Conservation (phyloP, 2,329 filamentous ascomycete species). For the Phoma sp. region DNA sequence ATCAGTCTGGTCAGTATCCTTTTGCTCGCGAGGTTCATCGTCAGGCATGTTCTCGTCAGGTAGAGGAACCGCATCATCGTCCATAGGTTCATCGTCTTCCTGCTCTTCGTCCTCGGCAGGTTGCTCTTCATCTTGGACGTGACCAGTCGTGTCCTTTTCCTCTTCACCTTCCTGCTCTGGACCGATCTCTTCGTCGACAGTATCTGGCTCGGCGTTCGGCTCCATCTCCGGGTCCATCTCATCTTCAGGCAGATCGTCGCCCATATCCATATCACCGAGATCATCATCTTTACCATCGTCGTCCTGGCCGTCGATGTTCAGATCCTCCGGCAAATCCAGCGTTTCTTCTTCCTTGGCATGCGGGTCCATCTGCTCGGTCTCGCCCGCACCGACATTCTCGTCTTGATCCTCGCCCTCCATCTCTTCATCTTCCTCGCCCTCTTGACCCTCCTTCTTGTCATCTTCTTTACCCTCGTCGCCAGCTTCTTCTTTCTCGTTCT, state of each 20-base stretch:
- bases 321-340: constrained; percentile 84
- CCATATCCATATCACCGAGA: constrained; percentile 46
- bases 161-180: constrained; percentile 45
- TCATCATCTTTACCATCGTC: constrained; percentile 63
- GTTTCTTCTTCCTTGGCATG: constrained; percentile 83
- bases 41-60: constrained; percentile 62
- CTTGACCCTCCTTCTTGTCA: constrained; percentile 65
- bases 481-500: constrained; percentile 59
- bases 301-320: constrained; percentile 77
- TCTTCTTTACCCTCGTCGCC: constrained; percentile 68
- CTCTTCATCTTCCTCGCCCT: constrained; percentile 64
- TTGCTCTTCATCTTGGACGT: constrained; percentile 50
- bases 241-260: constrained; percentile 44
- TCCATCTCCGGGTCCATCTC: constrained; percentile 37
- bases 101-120: constrained; percentile 56
- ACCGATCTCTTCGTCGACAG: constrained; percentile 42
- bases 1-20: constrained; percentile 60
- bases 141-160: constrained; percentile 44
- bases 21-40: constrained; percentile 54
- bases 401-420: constrained; percentile 67
- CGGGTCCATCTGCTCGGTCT: constrained; percentile 72
- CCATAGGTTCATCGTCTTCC: constrained; percentile 57
- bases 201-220: constrained; percentile 43
- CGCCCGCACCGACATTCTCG: constrained; percentile 69
- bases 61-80: constrained; percentile 46